These are phyloP conservation scores for Globisporangium okanoganense DNA, from an alignment of 352 stramenopile genomes.

Conservation along the genomic window DNA sequence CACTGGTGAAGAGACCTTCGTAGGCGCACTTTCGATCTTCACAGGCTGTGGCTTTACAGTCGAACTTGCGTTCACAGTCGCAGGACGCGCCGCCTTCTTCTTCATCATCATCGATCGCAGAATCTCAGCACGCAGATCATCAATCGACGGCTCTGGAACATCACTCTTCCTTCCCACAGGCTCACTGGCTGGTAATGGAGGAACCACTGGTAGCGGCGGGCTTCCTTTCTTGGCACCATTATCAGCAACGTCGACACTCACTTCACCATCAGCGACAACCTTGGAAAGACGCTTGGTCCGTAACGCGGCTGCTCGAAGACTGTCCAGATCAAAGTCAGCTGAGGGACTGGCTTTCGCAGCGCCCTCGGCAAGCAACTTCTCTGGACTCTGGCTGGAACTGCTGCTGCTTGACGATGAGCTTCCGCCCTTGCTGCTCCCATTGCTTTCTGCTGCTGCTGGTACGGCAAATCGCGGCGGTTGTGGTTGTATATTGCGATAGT, in stretches of 20 bases:
- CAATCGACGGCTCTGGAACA: slow-evolving; percentile 20
- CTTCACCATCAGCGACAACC: not conserved
- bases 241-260: not conserved
- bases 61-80: not conserved
- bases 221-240: not conserved
- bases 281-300: slow-evolving; percentile 42
- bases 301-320: slow-evolving; percentile 58
- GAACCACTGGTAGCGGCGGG: not conserved
- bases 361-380: not conserved
- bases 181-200: slow-evolving; percentile 11
- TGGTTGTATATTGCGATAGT: slow-evolving; percentile 33
- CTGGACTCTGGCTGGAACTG: slow-evolving; percentile 3
- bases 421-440: not conserved
- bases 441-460: slow-evolving; percentile 11
- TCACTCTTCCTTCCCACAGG: not conserved
- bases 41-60: not conserved
- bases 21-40: not conserved
- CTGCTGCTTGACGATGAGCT: not conserved
- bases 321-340: slow-evolving; percentile 48
- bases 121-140: slow-evolving; percentile 42
- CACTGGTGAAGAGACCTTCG: not conserved
- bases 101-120: slow-evolving; percentile 43
- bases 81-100: slow-evolving; percentile 15
- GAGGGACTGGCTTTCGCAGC: not conserved
- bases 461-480: slow-evolving; percentile 8